These are phyloP conservation scores for Colletotrichum plurivorum DNA, from an alignment of 2,329 filamentous ascomycete species.

Conservation along the genomic window DNA sequence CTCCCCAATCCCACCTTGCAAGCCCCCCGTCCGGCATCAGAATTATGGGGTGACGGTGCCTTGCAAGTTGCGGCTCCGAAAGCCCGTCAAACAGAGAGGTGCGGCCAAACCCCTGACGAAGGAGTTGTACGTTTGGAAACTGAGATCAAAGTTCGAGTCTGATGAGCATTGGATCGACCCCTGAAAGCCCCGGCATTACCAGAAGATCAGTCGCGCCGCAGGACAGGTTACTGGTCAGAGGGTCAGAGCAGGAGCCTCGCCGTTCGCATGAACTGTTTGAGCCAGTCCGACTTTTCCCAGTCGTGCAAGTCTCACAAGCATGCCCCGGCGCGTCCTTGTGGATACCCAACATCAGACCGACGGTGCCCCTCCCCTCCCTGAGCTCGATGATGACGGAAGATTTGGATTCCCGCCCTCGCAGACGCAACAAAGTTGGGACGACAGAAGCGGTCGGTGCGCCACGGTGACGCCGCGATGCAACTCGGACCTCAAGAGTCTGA, in stretches of 20 bases:
- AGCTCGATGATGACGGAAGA: constrained; percentile 30
- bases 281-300: constrained; percentile 18
- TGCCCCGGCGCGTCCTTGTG: constrained; percentile 13
- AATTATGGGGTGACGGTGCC: constrained; percentile 13
- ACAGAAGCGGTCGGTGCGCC: constrained; percentile 2
- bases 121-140: constrained; percentile 16
- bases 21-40: constrained; percentile 30
- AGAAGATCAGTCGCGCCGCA: constrained; percentile 7
- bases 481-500: neutral
- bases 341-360: constrained; percentile 22
- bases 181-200: constrained; percentile 14
- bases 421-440: constrained; percentile 36
- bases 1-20: neutral
- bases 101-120: constrained; percentile 3
- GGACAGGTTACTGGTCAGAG: neutral
- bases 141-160: constrained; percentile 16
- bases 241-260: constrained; percentile 20
- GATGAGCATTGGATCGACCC: constrained; percentile 21
- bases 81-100: constrained; percentile 8
- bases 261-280: constrained; percentile 33
- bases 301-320: constrained; percentile 27
- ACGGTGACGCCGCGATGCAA: neutral
- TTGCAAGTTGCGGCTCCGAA: constrained; percentile 34
- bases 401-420: constrained; percentile 22
- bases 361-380: constrained; percentile 13